Conservation (phyloP, 129 eudicot species). For the Silybum marianum region DNA sequence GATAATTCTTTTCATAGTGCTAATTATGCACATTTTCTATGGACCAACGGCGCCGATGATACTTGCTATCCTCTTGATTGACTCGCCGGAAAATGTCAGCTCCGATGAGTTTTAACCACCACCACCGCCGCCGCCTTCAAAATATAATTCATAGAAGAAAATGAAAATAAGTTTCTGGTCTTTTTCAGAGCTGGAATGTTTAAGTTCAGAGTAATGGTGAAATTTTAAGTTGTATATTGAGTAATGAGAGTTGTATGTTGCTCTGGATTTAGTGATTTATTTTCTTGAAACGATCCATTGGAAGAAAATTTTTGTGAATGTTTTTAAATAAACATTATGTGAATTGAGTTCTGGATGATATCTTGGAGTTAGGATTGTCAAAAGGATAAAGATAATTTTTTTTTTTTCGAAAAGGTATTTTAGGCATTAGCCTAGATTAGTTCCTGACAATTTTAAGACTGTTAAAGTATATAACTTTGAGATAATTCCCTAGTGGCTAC, state of each 20-base stretch:
- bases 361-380: too few relatives aligned
- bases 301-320: background rate
- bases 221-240: background rate
- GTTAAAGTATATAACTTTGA: too few relatives aligned
- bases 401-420: too few relatives aligned
- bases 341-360: too few relatives aligned
- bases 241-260: constrained; percentile 18
- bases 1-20: constrained; percentile 67
- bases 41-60: constrained; percentile 89
- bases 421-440: too few relatives aligned
- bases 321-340: background rate
- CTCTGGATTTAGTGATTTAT: constrained; percentile 11
- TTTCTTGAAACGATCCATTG: background rate
- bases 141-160: background rate
- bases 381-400: too few relatives aligned
- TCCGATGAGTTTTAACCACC: constrained; percentile 30
- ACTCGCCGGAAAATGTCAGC: constrained; percentile 40
- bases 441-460: too few relatives aligned
- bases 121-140: background rate
- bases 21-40: constrained; percentile 80
- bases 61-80: constrained; percentile 81
- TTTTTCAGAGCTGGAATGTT: constrained; percentile 9
- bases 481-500: too few relatives aligned
- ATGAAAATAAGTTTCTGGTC: background rate
- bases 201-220: constrained; percentile 2